Base-by-base conservation (phyloP, 208 protist genomes). In the Leishmania major region DNA sequence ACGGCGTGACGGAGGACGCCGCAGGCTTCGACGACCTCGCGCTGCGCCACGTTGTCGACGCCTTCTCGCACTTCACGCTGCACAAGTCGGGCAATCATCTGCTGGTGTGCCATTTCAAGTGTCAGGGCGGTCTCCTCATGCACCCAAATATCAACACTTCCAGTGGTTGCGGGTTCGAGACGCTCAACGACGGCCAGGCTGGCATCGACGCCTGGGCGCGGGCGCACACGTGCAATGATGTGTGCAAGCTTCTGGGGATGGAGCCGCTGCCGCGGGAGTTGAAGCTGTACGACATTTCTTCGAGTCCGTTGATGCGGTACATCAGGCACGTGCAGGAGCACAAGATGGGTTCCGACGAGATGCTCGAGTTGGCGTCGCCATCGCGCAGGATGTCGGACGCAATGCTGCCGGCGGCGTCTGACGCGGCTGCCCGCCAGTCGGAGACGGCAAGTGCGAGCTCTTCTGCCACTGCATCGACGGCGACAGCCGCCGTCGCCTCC, bases 61-160 rank as follows among this genome's bases (percentile, higher is more conserved):
- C 89, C 45, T 92, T 92, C 81, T 90, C 89, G 55, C 89, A 92
- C 79, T 92, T 92, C 76, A 89, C 89, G n/a, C 60, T 86, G 45
- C 64, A 77, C 64, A 73, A 83, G 60, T 84, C 87, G 0, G 79
- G 76, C 37, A 79, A 84, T 31, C 73, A 83, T 49, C 66, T 88
- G 35, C 62, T 92, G 0, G 80, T 90, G 13, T 85, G 78, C 82
- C 66, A 86, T 51, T 76, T 92, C 35, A 87, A 92, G 71, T 85
- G 87, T 45, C 71, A 80, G 62, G 77, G 78, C 45, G 89, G 84
- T 11, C 70, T 88, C 53, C 87, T 89, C 45, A 88, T 81, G 22
- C 84, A 89, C 60, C 89, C 89, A 19, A 84, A 87, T 40, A 81
- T 90, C 77, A 59, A 92, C 76, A 86, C 87, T 37, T 80, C 57